Evolutionary conservation across 768 basidiomycete species (phyloP), one percentile per base, ranked within the genome.

Genomic region (Suillus brevipes): DNA sequence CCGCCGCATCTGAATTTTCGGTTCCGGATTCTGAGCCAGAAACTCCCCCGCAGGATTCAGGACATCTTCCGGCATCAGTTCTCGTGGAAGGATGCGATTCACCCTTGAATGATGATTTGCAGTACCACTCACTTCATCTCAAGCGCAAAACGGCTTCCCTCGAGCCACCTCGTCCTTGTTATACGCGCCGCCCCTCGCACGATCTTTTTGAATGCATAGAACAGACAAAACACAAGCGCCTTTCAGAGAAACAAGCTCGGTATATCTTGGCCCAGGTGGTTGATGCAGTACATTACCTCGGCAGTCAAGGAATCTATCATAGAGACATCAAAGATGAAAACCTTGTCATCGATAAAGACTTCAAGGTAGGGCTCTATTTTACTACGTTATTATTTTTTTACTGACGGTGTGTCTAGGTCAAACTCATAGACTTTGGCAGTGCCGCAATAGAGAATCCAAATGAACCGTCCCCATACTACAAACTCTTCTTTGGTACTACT

Each of bases 301-400:
- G 97, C 71, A 79, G 81, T 55, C 89, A 87, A 65, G 94, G 95
- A 34, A 92, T 99, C 69, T 88, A 91, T 0, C 97, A 99, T 75
- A 90, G 97, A 47, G 97, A 99, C 75, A 89, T 99, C 71, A 99
- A 99, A 75, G 97, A 98, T 63, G 97, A 99, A 77, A 99, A 99
- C 72, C 77, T 95, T 57, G 87, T 94, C 60, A 87, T 94, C 42
- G 91, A 92, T 77, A 80, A 78, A 75, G 79, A 90, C 67, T 82
- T 92, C 67, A 90, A 85, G 79, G 91, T 89, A 71, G 65, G 79
- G 65, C 38, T 43, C 34, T 45, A n/a, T 56, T 6, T 42, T 43
- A 55, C 14, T 8, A n/a, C 20, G n/a, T 37, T 23, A 18, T 28
- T 6, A 16, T 16, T 5, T 56, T n/a, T n/a, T 69, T 3, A 36